phyloP scores from a whole-genome alignment of 1,284 basidiomycete species.

The Sanguinoderma infundibulare region DNA sequence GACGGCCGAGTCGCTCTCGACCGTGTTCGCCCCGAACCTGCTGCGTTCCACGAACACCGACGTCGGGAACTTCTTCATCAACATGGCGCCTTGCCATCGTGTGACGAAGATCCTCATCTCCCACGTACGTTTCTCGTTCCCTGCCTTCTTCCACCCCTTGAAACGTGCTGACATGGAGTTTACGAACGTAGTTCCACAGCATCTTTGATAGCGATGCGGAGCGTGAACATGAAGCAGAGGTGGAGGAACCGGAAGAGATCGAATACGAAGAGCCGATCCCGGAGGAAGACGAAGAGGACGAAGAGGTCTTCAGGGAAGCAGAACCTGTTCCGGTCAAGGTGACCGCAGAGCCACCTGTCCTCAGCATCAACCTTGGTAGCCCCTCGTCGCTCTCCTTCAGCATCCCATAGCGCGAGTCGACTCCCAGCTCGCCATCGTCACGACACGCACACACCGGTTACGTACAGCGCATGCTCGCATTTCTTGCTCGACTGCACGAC shows the following conservation, averaged over 20 bases:
- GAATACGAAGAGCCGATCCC: conserved; percentile 52
- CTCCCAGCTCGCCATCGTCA: not conserved
- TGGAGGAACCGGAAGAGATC: conserved; percentile 42
- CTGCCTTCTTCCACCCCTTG: not conserved
- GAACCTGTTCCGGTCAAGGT: conserved; percentile 20
- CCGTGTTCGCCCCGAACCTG: conserved; percentile 83
- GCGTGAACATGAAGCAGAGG: conserved; percentile 43
- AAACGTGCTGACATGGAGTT: not conserved
- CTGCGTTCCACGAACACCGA: conserved; percentile 73
- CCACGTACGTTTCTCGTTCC: conserved; percentile 55
- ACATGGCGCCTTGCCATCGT: conserved; percentile 77
- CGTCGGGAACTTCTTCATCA: conserved; percentile 73
- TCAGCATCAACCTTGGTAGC: conserved; percentile 29
- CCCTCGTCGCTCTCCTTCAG: conserved; percentile 29
- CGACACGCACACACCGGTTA: no score
- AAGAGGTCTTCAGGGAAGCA: conserved; percentile 28
- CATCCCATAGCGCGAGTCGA: conserved; percentile 17
- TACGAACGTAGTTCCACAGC: conserved; percentile 44
- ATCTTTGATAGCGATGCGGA: conserved; percentile 55
- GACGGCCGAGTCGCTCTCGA: conserved; percentile 81
- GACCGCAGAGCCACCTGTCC: conserved; percentile 26
- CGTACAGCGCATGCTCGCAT: not conserved
- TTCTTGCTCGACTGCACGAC: conserved; percentile 2
- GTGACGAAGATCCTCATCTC: conserved; percentile 80
- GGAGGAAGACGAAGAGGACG: conserved; percentile 51